These are phyloP conservation scores for Naganishia kalamii DNA, from an alignment of 768 basidiomycete genomes.

Conservation along the genomic window DNA sequence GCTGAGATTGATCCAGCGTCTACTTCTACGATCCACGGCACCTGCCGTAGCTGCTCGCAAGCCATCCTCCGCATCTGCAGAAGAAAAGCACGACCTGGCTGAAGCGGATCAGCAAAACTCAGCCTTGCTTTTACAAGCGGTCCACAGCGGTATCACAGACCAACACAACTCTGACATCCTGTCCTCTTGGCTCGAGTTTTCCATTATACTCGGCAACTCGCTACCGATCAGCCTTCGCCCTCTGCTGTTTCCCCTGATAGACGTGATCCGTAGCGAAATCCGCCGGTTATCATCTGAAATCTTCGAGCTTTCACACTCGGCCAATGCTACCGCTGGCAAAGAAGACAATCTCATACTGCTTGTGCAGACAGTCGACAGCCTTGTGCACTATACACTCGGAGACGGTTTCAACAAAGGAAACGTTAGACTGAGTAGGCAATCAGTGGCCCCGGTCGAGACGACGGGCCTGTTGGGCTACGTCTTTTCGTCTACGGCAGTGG, in stretches of 20 bases:
- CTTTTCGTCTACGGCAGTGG: neutral
- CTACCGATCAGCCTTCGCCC: constrained; percentile 3
- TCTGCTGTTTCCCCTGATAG: constrained; percentile 8
- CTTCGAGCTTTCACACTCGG: neutral
- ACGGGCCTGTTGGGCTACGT: neutral
- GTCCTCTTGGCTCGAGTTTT: constrained; percentile 9
- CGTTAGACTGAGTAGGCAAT: neutral
- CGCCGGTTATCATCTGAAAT: neutral
- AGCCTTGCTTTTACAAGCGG: neutral
- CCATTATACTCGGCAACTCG: constrained; percentile 2
- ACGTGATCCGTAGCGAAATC: constrained; percentile 3
- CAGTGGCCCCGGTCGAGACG: neutral
- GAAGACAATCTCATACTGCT: constrained; percentile 4
- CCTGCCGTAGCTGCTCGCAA: neutral
- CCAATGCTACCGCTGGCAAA: neutral
- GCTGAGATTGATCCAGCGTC: constrained; percentile 5
- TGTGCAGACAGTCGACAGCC: constrained; percentile 1
- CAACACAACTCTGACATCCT: constrained; percentile 5
- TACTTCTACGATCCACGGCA: neutral
- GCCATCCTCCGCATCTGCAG: neutral
- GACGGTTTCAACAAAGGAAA: neutral
- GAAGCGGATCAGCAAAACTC: constrained; percentile 7
- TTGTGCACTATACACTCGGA: constrained; percentile 8
- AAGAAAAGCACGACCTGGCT: neutral
- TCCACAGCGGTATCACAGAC: constrained; percentile 1